phyloP scores from a whole-genome alignment of 2,329 filamentous ascomycete species.

The Penicillium aurantiogriseum region DNA sequence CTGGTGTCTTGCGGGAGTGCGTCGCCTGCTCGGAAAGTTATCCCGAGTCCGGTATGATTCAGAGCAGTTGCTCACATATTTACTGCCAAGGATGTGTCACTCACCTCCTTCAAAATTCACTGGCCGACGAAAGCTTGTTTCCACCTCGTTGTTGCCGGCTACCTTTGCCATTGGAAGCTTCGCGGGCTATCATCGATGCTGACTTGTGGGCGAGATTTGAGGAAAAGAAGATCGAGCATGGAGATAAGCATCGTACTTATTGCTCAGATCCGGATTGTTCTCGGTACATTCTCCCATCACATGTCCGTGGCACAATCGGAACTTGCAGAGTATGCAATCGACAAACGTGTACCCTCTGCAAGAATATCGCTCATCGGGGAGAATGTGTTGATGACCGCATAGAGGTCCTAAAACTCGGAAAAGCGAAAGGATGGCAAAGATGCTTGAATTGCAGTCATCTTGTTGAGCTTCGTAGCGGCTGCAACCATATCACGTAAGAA shows the following conservation, averaged over 20 bases:
- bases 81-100: constrained; percentile 26
- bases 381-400: constrained; percentile 30
- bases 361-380: constrained; percentile 18
- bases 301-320: constrained; percentile 16
- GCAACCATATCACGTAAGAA: constrained; percentile 38
- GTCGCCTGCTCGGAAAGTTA: constrained; percentile 7
- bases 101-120: constrained; percentile 18
- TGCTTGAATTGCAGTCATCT: constrained; percentile 70
- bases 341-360: constrained; percentile 28
- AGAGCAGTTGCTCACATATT: constrained; percentile 17
- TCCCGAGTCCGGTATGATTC: neutral
- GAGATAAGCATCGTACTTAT: constrained; percentile 26
- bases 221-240: constrained; percentile 25
- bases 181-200: constrained; percentile 9
- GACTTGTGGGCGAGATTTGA: constrained; percentile 12
- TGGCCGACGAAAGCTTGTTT: constrained; percentile 26
- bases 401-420: constrained; percentile 58
- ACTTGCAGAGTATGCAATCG: constrained; percentile 21
- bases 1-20: constrained; percentile 1
- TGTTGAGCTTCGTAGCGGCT: constrained; percentile 33
- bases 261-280: constrained; percentile 26
- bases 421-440: constrained; percentile 68
- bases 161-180: constrained; percentile 14
- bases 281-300: constrained; percentile 22
- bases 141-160: constrained; percentile 31